These are phyloP conservation scores for Trichoderma citrinoviride DNA, from an alignment of 2,329 filamentous ascomycete genomes.

Conservation along the genomic window DNA sequence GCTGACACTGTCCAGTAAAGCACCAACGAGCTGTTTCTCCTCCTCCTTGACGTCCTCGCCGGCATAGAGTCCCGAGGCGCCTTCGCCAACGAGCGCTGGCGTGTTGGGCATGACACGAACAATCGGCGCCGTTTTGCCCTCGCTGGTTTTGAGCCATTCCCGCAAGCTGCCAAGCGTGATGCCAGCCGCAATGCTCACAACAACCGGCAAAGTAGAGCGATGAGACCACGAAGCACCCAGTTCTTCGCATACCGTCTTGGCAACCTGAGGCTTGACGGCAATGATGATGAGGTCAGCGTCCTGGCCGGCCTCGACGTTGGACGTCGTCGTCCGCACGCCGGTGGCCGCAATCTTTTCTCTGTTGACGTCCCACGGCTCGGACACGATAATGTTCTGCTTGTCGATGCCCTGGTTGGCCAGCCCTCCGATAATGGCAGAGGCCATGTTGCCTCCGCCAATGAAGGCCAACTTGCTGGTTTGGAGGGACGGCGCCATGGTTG, in stretches of 20 bases:
- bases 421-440: conserved; percentile 50
- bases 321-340: conserved; percentile 47
- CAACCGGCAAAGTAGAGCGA: conserved; percentile 39
- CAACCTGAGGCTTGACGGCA: conserved; percentile 52
- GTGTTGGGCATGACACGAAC: conserved; percentile 56
- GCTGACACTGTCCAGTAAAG: conserved; percentile 46
- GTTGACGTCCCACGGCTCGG: conserved; percentile 54
- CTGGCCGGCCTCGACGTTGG: conserved; percentile 44
- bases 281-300: conserved; percentile 48
- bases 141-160: conserved; percentile 41
- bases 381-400: conserved; percentile 46
- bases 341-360: conserved; percentile 46
- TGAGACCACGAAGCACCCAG: conserved; percentile 41
- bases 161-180: conserved; percentile 46
- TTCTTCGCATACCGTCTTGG: conserved; percentile 47
- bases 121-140: conserved; percentile 41
- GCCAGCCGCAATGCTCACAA: conserved; percentile 50
- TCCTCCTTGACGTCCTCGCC: conserved; percentile 41
- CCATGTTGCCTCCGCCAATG: conserved; percentile 52
- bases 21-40: conserved; percentile 43
- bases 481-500: conserved; percentile 31
- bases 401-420: conserved; percentile 44
- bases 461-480: conserved; percentile 38
- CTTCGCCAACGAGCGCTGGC: conserved; percentile 50
- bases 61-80: conserved; percentile 48